Percentiles rank a stretch among this genome's conserved stretches.
phyloP scores from a whole-genome alignment of 176 grass and related monocot genomes.

The Neostapfia colusana region DNA sequence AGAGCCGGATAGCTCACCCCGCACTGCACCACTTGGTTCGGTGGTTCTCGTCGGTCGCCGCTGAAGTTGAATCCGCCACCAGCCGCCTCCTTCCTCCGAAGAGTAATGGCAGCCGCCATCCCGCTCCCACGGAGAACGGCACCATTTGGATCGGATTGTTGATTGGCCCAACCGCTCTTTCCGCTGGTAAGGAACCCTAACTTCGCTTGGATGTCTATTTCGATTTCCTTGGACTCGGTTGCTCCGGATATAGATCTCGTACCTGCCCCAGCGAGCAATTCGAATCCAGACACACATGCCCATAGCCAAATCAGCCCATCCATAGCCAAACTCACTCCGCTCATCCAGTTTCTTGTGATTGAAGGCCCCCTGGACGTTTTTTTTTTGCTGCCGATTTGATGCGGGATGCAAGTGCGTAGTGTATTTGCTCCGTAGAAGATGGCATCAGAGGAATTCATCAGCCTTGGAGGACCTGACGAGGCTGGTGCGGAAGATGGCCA shows the following conservation, averaged over 20 bases:
- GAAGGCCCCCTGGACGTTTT: background rate
- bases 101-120: background rate
- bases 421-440: constrained; percentile 25
- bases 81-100: background rate
- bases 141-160: background rate
- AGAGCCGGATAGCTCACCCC: background rate
- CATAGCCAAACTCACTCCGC: no score
- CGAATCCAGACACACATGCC: background rate
- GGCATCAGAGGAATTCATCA: constrained; percentile 56
- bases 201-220: background rate
- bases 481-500: constrained; percentile 31
- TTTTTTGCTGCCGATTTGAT: background rate
- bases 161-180: background rate
- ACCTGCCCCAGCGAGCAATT: background rate
- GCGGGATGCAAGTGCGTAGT: background rate
- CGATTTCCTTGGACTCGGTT: background rate
- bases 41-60: background rate
- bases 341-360: background rate
- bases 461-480: constrained; percentile 52
- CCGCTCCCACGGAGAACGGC: background rate
- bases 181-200: background rate
- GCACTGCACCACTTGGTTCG: background rate
- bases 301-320: background rate
- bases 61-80: background rate
- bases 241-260: background rate